Conservation (phyloP, 441 rosid genomes). For the Euphorbia celastroides region DNA sequence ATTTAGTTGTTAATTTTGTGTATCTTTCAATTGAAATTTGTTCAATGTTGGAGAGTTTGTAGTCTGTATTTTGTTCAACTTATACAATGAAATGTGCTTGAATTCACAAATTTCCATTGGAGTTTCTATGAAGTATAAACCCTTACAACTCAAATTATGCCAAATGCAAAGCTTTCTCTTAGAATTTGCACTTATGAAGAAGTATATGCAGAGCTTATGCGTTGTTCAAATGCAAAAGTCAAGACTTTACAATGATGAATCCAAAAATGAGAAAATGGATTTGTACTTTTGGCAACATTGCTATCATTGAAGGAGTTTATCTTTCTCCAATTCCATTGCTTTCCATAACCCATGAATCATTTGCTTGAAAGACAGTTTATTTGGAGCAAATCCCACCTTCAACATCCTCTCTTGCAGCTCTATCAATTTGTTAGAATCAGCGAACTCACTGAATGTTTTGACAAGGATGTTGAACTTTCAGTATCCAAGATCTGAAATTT, state of each 20-base stretch:
- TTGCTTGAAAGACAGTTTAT: slow-evolving; percentile 46
- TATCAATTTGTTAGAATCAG: slow-evolving; percentile 37
- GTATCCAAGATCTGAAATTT: slow-evolving; percentile 51
- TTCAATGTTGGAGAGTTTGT: not conserved
- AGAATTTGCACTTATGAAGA: not conserved
- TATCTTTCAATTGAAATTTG: not conserved
- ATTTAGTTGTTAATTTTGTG: not conserved
- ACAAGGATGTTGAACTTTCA: slow-evolving; percentile 52
- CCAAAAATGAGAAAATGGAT: not conserved
- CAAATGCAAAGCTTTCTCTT: not conserved
- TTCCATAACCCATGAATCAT: slow-evolving; percentile 41
- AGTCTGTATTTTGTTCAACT: not conserved
- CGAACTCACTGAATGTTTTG: slow-evolving; percentile 32
- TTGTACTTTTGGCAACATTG: not conserved
- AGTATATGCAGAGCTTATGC: too few species aligned
- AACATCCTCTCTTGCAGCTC: slow-evolving; percentile 60
- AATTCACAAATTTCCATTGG: not conserved
- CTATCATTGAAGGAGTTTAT: slow-evolving; percentile 16
- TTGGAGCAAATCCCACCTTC: slow-evolving; percentile 65
- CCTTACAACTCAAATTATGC: too few species aligned
- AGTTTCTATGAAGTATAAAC: too few species aligned
- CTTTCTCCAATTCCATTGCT: slow-evolving; percentile 13
- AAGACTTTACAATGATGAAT: not conserved
- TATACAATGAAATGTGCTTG: not conserved
- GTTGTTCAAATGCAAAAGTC: not conserved